Base-by-base conservation (phyloP, 139 green algal species). In the Tetratostichococcus sp. region DNA sequence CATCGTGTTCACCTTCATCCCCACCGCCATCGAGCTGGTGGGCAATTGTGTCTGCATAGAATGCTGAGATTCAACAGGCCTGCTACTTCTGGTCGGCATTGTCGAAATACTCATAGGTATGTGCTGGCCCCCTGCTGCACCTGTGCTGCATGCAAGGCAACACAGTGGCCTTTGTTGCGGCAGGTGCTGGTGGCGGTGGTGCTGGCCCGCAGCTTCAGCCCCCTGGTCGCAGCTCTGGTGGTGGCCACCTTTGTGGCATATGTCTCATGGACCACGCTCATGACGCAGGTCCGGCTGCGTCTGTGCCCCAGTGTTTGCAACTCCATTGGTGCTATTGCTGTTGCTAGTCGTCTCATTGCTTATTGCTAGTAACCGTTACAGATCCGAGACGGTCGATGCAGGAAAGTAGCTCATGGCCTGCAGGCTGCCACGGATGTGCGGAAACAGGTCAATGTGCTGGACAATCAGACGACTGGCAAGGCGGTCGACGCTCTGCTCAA, bases 401-500 rank as follows among this genome's bases (percentile, higher is more conserved):
- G n/a, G n/a, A n/a, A n/a, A n/a, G n/a, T n/a, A n/a, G n/a, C n/a
- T n/a, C n/a, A n/a, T n/a, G n/a, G n/a, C n/a, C n/a, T 11, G 74
- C 67, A 78, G 74, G 66, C 66, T 35, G 72, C 68, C 2, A 78
- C 74, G 70, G 74, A 89, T 42, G 76, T 88, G 11, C 75, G 89
- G 23, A 88, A 89, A 70, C 30, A 79, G 35, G 92, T 97, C 2
- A 97, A 96, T 69, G 65, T 85, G 26, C 84, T 97, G 69, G 95
- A 99, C 87, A 94, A 97, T 43, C 70, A 89, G 23, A 92, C 90
- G 65, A 96, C 86, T 57, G 89, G 62, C 72, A 81, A 88, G 77
- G 90, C 93, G 1, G 89, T 99, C 59, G 95, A 99, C 72, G 91
- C 92, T 3, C 87, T 99, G 67, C 85, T 98, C 22, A 97, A 97